Evolutionary conservation across 2,329 filamentous ascomycete species (phyloP).

Genomic region (Sclerotinia borealis): DNA sequence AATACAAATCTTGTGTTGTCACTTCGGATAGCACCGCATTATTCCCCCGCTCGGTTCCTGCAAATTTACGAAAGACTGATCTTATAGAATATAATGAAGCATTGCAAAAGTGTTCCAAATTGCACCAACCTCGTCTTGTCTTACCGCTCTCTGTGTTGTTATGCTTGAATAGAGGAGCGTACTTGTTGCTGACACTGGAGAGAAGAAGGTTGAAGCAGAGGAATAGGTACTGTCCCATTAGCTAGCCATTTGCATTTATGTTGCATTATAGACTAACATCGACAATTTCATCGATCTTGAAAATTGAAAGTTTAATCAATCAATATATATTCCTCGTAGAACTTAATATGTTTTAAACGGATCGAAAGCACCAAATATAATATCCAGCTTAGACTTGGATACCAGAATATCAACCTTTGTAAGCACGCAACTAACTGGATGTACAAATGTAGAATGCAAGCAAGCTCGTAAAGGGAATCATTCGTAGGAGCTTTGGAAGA

Average conservation of each 20-base stretch:
- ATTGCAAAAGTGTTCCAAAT: slow-evolving; percentile 56
- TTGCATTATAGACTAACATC: background rate
- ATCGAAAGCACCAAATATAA: background rate
- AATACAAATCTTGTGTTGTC: slow-evolving; percentile 2
- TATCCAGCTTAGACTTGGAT: background rate
- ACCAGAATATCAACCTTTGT: background rate
- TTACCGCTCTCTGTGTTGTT: slow-evolving; percentile 49
- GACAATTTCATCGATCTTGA: background rate
- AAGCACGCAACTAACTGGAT: background rate
- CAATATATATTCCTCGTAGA: background rate
- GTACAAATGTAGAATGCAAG: background rate
- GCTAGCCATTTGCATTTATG: background rate
- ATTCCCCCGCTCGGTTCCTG: slow-evolving; percentile 40
- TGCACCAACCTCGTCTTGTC: slow-evolving; percentile 45
- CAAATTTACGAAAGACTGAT: slow-evolving; percentile 38
- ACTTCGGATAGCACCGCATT: slow-evolving; percentile 16
- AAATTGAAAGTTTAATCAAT: background rate
- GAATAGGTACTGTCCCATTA: background rate
- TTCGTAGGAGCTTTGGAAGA: background rate
- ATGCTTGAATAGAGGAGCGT: slow-evolving; percentile 52
- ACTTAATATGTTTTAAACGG: too few relatives aligned
- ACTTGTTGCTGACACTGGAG: too few relatives aligned
- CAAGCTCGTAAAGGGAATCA: background rate
- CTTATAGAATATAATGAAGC: slow-evolving; percentile 54
- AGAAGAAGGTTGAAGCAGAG: background rate